Evolutionary conservation across 805 yeast species (phyloP).

Genomic region (Hanseniaspora lindneri): DNA sequence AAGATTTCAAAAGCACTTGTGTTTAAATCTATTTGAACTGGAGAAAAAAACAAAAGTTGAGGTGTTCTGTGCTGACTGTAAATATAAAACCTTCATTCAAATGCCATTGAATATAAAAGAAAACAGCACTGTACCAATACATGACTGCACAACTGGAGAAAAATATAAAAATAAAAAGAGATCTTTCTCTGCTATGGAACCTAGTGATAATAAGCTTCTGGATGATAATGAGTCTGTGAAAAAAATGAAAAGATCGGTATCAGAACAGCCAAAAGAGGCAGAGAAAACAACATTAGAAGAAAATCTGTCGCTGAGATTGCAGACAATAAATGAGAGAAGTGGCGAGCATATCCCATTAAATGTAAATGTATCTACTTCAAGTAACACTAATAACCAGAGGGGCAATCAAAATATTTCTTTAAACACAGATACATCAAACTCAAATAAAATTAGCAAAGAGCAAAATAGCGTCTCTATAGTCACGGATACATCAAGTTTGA

Average conservation of each 20-base stretch:
- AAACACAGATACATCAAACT: no score
- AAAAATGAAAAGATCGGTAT: not conserved
- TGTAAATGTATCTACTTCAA: no score
- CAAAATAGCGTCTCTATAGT: no score
- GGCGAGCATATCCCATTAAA: no score
- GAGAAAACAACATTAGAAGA: not conserved
- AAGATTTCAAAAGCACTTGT: not conserved
- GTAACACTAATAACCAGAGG: no score
- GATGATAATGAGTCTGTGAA: not conserved
- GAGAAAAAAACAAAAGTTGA: not conserved
- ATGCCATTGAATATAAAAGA: not conserved
- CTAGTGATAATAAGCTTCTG: not conserved
- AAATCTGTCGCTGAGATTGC: not conserved
- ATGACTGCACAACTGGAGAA: slow-evolving; percentile 7
- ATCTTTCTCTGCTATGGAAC: not conserved
- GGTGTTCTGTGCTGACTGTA: slow-evolving; percentile 7
- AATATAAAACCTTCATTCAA: not conserved
- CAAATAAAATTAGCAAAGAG: no score
- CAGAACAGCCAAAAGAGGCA: not conserved
- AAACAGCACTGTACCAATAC: not conserved
- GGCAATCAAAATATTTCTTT: no score
- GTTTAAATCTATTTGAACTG: slow-evolving; percentile 6
- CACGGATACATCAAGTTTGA: not conserved
- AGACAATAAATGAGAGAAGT: no score
- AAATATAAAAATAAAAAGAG: not conserved